phyloP scores from a whole-genome alignment of 179 eudicot genomes.

The Sideroxylon spinosum region DNA sequence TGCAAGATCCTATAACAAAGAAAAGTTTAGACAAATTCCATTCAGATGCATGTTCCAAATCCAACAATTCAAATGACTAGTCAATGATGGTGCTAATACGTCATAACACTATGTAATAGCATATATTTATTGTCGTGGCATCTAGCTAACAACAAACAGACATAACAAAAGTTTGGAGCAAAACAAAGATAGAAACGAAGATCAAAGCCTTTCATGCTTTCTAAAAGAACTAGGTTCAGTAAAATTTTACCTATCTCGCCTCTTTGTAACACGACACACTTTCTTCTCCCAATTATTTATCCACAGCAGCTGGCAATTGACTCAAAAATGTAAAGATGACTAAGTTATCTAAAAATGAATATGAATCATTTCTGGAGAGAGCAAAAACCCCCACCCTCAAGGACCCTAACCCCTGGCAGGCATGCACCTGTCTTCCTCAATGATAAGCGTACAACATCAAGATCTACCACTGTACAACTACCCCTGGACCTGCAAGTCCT shows the following conservation, averaged over 20 bases:
- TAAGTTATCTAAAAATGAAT: background rate
- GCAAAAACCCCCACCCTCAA: too few relatives aligned
- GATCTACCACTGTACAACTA: background rate
- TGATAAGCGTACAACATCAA: background rate
- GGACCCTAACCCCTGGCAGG: too few relatives aligned
- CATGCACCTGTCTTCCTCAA: background rate
- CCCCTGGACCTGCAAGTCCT: background rate
- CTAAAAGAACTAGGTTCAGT: background rate
- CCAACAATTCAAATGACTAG: background rate
- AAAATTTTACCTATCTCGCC: too few relatives aligned
- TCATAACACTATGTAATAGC: background rate
- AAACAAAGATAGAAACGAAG: background rate
- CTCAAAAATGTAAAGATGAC: background rate
- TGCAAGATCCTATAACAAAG: conserved; percentile 70
- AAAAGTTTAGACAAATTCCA: background rate
- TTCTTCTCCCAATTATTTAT: background rate
- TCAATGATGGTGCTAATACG: background rate
- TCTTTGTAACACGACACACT: background rate
- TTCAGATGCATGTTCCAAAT: background rate
- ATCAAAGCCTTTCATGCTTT: background rate
- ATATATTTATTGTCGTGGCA: background rate
- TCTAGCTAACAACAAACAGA: background rate
- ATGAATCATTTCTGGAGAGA: background rate
- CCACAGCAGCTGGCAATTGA: background rate
- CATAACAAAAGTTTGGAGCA: background rate